phyloP scores from a whole-genome alignment of 257 asterid species.

The Lavandula angustifolia region DNA sequence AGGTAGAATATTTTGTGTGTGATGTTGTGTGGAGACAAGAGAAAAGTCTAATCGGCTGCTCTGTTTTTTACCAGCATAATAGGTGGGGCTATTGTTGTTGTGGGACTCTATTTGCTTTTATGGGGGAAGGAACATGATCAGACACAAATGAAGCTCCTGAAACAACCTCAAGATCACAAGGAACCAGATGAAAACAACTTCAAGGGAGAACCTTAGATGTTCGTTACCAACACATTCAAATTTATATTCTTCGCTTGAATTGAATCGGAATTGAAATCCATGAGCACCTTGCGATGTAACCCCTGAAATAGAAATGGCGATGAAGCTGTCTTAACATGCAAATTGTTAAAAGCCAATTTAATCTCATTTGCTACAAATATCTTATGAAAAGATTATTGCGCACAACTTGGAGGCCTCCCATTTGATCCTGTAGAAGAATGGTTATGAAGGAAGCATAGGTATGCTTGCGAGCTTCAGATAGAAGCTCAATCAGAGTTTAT shows the following conservation, averaged over 20 bases:
- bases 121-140: constrained; percentile 76
- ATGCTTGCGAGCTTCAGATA: no score
- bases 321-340: constrained; percentile 2
- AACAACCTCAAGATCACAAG: constrained; percentile 41
- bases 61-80: constrained; percentile 50
- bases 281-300: neutral
- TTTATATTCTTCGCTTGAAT: neutral
- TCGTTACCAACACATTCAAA: neutral
- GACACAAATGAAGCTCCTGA: constrained; percentile 32
- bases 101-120: constrained; percentile 66
- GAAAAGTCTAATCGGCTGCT: neutral
- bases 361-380: no score
- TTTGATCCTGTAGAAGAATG: no score
- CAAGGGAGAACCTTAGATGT: constrained; percentile 37
- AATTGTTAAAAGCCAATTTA: neutral
- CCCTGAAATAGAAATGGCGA: neutral
- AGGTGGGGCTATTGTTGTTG: constrained; percentile 57
- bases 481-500: no score
- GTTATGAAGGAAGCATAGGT: no score
- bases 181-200: constrained; percentile 31
- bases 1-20: constrained; percentile 43
- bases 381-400: no score
- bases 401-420: no score
- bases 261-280: constrained; percentile 1
- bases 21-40: neutral